These are phyloP conservation scores for Nothophoma quercina DNA, from an alignment of 2,329 filamentous ascomycete species.

Conservation along the genomic window DNA sequence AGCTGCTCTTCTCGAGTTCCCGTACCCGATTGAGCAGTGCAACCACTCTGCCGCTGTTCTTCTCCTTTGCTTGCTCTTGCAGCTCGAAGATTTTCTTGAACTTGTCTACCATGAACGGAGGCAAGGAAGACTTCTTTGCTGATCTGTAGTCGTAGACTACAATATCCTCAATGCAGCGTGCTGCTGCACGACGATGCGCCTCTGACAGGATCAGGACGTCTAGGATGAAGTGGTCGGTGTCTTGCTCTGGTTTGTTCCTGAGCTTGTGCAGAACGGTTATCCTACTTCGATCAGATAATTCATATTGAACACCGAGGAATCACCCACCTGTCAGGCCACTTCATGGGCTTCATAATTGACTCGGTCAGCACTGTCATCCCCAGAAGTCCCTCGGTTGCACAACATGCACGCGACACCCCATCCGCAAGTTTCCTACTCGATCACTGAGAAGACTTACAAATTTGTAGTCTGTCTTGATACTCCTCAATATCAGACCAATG, in stretches of 20 bases:
- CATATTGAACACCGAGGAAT: background rate
- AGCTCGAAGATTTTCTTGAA: constrained; percentile 66
- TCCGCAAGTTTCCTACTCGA: constrained; percentile 10
- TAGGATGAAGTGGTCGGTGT: constrained; percentile 64
- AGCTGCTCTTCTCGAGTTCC: constrained; percentile 75
- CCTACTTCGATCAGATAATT: constrained; percentile 32
- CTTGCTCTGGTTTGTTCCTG: constrained; percentile 57
- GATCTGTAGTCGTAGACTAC: constrained; percentile 77
- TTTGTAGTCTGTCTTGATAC: constrained; percentile 85
- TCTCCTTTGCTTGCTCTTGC: constrained; percentile 66
- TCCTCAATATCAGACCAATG: constrained; percentile 78
- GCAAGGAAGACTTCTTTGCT: constrained; percentile 64
- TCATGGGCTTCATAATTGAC: constrained; percentile 66
- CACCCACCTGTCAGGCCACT: constrained; percentile 71
- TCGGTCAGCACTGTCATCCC: constrained; percentile 15
- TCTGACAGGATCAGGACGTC: constrained; percentile 77
- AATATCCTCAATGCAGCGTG: constrained; percentile 78
- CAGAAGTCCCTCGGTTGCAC: constrained; percentile 1
- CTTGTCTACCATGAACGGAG: constrained; percentile 67
- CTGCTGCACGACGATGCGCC: constrained; percentile 73
- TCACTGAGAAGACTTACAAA: constrained; percentile 67
- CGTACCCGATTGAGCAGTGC: constrained; percentile 58
- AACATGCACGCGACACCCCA: constrained; percentile 5
- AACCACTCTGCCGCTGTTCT: constrained; percentile 62
- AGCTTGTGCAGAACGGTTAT: constrained; percentile 87